These are phyloP conservation scores for Cornus controversa DNA, from an alignment of 148 eudicot species.

Conservation along the genomic window DNA sequence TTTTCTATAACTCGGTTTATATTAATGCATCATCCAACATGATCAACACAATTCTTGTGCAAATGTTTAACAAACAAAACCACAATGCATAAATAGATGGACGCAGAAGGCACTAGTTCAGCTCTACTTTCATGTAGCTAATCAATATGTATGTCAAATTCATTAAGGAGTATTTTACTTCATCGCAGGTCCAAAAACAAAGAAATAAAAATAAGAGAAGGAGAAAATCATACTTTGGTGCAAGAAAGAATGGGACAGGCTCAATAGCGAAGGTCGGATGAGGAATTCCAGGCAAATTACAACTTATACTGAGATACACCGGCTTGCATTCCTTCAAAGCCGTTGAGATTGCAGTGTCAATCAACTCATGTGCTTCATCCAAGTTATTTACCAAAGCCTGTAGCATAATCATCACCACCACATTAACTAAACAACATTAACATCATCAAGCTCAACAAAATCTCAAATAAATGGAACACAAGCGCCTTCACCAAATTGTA, in stretches of 20 bases:
- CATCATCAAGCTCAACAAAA: not conserved
- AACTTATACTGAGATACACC: conserved; percentile 70
- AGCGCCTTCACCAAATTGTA: no score
- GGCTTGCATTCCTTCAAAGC: conserved; percentile 85
- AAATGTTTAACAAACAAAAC: no score
- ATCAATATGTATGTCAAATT: not conserved
- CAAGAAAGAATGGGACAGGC: conserved; percentile 69
- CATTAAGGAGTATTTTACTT: not conserved
- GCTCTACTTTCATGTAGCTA: not conserved
- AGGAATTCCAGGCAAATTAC: conserved; percentile 71
- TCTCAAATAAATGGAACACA: not conserved
- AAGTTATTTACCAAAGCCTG: conserved; percentile 75
- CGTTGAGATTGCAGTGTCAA: conserved; percentile 81
- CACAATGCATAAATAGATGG: no score
- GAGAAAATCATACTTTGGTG: conserved; percentile 51
- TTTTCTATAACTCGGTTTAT: no score
- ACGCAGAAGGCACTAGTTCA: not conserved
- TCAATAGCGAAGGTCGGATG: conserved; percentile 68
- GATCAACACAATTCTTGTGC: no score
- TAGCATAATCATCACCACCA: not conserved
- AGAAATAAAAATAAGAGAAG: not conserved
- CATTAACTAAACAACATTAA: not conserved
- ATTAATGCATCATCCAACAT: no score
- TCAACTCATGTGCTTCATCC: conserved; percentile 80
- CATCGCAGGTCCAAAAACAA: not conserved